Evolutionary conservation across 495 filamentous ascomycete species (phyloP).

Genomic region (Coniosporium apollinis): DNA sequence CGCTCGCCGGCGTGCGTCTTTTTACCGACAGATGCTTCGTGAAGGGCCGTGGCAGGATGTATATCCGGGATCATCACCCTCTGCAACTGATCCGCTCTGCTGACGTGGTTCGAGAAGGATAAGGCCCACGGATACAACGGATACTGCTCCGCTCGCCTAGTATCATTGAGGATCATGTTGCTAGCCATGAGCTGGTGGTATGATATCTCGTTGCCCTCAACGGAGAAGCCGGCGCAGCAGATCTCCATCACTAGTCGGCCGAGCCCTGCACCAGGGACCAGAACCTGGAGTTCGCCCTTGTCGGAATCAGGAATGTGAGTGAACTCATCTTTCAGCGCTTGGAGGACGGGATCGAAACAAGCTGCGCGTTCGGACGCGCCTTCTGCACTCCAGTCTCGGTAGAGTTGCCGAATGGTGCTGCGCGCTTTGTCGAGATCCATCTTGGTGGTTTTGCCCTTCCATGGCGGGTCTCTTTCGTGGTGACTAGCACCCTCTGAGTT

Average conservation of each 20-base stretch:
- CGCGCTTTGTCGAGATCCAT: slow-evolving; percentile 76
- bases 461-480: slow-evolving; percentile 34
- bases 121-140: slow-evolving; percentile 63
- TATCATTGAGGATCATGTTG: slow-evolving; percentile 75
- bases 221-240: slow-evolving; percentile 51
- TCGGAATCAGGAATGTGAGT: slow-evolving; percentile 14
- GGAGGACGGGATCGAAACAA: slow-evolving; percentile 57
- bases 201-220: slow-evolving; percentile 90
- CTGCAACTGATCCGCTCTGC: slow-evolving; percentile 51
- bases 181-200: slow-evolving; percentile 83
- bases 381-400: slow-evolving; percentile 82
- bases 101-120: slow-evolving; percentile 62
- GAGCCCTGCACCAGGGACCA: slow-evolving; percentile 82
- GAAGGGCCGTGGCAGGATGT: slow-evolving; percentile 45
- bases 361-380: slow-evolving; percentile 54
- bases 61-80: slow-evolving; percentile 60
- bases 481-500: slow-evolving; percentile 17
- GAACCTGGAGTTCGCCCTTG: slow-evolving; percentile 36
- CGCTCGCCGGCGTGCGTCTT: slow-evolving; percentile 26
- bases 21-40: slow-evolving; percentile 18
- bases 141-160: slow-evolving; percentile 26
- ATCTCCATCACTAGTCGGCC: slow-evolving; percentile 79
- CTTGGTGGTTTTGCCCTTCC: slow-evolving; percentile 47
- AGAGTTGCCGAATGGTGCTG: slow-evolving; percentile 82
- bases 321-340: slow-evolving; percentile 41